Evolutionary conservation across 2,329 filamentous ascomycete species (phyloP), one percentile per base, ranked within the genome.

Genomic region (Didymellaceae sp.): DNA sequence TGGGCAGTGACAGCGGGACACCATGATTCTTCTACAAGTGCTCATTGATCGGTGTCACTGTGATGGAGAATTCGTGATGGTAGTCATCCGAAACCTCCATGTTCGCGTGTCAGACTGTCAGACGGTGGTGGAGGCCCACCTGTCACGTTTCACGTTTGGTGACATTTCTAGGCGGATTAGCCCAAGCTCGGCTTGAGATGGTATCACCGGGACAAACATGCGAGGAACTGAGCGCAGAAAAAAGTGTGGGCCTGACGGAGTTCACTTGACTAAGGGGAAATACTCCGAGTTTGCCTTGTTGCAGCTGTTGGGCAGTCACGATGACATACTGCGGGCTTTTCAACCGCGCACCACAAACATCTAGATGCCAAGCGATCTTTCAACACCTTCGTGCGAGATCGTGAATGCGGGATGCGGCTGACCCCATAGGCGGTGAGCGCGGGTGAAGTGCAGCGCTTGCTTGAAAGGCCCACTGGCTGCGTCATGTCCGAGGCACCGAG

Each of bases 401-500:
- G 48, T 32, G 49, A 54, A 52, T 59, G 59, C 57, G 55, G 54
- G 59, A 65, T 63, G 65, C 58, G 63, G 56, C 62, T 64, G 45
- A 60, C 52, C 55, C 60, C 60, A 68, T 55, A 62, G 62, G 67
- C 68, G 66, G 68, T 70, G 66, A 69, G 51, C 49, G 45, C 41
- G 61, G 57, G 53, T 60, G 56, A 62, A 62, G 58, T 45, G 46
- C 50, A 45, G 32, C 37, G 30, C 51, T 47, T 42, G 50, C 34
- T 39, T 21, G 32, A 45, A 26, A 16, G 44, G 17, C 47, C 59
- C 58, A 64, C 57, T 42, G 33, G 35, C 45, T 62, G 60, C 65
- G 59, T 68, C 62, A 65, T 65, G 54, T 52, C 39, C 52, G 31
- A 55, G 47, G 59, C 55, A 49, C 54, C 51, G 59, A 58, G 55